phyloP scores from a whole-genome alignment of 371 early-diverging fungal genomes.

The Cokeromyces recurvatus region DNA sequence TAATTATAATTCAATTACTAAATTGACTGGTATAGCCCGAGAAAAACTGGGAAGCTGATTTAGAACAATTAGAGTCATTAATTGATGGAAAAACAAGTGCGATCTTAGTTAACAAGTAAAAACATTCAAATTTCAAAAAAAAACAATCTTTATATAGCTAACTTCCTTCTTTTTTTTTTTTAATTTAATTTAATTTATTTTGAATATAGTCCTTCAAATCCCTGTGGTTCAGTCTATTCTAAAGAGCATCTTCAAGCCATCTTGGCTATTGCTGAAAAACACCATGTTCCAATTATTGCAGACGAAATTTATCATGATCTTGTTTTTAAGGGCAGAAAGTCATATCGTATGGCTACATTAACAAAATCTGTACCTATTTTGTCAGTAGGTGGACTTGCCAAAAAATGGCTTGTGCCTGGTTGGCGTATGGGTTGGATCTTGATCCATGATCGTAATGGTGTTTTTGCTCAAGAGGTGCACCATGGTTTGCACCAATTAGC shows the following conservation, averaged over 20 bases:
- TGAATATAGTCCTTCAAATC: constrained; percentile 67
- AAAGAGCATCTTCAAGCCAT: constrained; percentile 67
- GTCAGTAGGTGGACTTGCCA: constrained; percentile 85
- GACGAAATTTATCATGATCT: constrained; percentile 94
- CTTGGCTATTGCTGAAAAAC: constrained; percentile 67
- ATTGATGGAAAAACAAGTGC: constrained; percentile 79
- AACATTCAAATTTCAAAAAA: not conserved
- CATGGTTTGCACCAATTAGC: constrained; percentile 67
- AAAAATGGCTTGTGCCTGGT: constrained; percentile 89
- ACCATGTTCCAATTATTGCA: constrained; percentile 80
- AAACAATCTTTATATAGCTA: not conserved
- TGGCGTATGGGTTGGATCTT: constrained; percentile 91
- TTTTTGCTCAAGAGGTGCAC: constrained; percentile 58
- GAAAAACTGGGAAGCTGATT: constrained; percentile 81
- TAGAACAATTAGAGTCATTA: constrained; percentile 73
- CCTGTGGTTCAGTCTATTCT: constrained; percentile 87
- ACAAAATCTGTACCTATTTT: constrained; percentile 80
- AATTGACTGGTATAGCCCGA: constrained; percentile 49
- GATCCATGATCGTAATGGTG: constrained; percentile 68
- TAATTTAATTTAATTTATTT: too few relatives aligned
- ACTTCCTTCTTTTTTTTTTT: too few relatives aligned
- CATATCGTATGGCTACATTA: constrained; percentile 70
- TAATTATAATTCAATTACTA: not conserved
- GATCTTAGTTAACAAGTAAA: constrained; percentile 81
- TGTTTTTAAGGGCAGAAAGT: constrained; percentile 67